These are phyloP conservation scores for Xanthoceras sorbifolium DNA, from an alignment of 345 rosid genomes.

Conservation along the genomic window DNA sequence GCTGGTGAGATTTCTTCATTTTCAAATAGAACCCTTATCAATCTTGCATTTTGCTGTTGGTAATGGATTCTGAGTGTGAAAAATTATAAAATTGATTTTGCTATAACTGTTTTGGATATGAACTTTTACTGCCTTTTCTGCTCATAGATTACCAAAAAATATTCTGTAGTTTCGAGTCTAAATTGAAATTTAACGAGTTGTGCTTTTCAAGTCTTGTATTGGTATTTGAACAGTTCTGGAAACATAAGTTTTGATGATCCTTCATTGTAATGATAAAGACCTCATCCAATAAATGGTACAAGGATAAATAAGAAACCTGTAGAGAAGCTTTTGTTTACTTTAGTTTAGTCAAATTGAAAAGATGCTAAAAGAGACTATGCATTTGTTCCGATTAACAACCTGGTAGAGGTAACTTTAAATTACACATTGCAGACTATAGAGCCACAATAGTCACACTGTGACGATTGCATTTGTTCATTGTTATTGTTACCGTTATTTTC, in stretches of 20 bases:
- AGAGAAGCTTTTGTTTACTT: background rate
- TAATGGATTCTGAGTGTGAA: background rate
- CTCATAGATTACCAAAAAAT: background rate
- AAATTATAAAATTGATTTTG: background rate
- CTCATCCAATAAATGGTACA: background rate
- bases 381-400: background rate
- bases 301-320: background rate
- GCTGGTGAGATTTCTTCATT: slow-evolving; percentile 40
- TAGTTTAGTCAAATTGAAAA: background rate
- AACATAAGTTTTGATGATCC: background rate
- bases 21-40: background rate
- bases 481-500: background rate
- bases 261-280: background rate
- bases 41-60: background rate
- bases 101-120: background rate
- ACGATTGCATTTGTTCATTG: background rate
- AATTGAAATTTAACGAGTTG: background rate
- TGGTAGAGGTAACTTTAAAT: background rate
- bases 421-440: background rate
- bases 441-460: background rate
- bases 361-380: background rate
- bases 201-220: background rate
- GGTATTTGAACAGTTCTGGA: background rate
- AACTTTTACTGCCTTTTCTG: background rate
- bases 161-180: background rate